phyloP scores from a whole-genome alignment of 2,329 filamentous ascomycete genomes.

The Cladophialophora immunda region DNA sequence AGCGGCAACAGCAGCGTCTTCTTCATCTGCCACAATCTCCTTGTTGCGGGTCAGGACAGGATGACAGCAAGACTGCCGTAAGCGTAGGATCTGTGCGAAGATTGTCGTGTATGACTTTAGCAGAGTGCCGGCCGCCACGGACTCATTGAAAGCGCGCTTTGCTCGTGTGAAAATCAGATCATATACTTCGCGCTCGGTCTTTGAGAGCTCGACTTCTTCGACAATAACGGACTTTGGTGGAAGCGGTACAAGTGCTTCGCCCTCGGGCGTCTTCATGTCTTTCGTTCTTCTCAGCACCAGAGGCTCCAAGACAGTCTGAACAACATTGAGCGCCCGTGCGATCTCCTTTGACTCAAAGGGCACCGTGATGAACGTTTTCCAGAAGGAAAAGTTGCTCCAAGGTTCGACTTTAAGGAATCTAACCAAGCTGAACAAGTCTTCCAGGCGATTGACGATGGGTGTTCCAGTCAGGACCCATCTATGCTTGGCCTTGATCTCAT shows the following conservation, averaged over 20 bases:
- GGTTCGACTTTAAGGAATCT: conserved; percentile 93
- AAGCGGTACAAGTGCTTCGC: conserved; percentile 80
- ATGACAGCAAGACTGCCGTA: conserved; percentile 94
- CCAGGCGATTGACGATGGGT: conserved; percentile 93
- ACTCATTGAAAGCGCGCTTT: conserved; percentile 83
- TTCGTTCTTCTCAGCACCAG: conserved; percentile 95
- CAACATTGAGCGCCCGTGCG: conserved; percentile 90
- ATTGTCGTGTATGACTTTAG: conserved; percentile 97
- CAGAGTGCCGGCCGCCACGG: conserved; percentile 88
- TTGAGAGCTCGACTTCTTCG: conserved; percentile 84
- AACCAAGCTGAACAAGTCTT: conserved; percentile 93
- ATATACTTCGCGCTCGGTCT: conserved; percentile 88
- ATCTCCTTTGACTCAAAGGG: conserved; percentile 97
- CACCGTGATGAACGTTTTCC: conserved; percentile 98
- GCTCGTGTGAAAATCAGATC: conserved; percentile 86
- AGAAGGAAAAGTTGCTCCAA: conserved; percentile 99
- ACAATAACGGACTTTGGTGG: conserved; percentile 85
- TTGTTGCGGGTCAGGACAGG: conserved; percentile 88
- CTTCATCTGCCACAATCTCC: conserved; percentile 84
- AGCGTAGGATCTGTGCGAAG: conserved; percentile 91
- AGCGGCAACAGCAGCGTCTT: conserved; percentile 70
- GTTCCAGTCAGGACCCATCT: conserved; percentile 95
- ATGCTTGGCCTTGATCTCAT: conserved; percentile 83
- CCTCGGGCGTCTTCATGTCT: conserved; percentile 95
- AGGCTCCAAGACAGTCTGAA: conserved; percentile 95